Base-by-base conservation (phyloP, 768 basidiomycete genomes). In the Multifurca ochricompacta region DNA sequence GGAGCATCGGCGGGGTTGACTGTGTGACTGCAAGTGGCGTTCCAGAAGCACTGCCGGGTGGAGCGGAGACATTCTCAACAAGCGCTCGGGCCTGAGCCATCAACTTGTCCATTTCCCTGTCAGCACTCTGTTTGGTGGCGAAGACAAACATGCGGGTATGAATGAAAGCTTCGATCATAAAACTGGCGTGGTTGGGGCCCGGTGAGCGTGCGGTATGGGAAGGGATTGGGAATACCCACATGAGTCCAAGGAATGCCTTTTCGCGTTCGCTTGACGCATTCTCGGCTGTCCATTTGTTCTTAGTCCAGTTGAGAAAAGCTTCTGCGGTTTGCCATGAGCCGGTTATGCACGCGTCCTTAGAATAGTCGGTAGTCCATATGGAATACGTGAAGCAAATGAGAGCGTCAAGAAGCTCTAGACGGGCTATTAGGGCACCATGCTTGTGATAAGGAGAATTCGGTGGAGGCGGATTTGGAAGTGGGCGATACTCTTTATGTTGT, bases 371-470 rank as follows among this genome's bases (percentile, higher is more conserved):
- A 68, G 79, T 81, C 90, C 89, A 93, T 60, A 88, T 75, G 4
- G 86, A 78, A 65, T 89, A 93, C 4, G 85, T 80, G 70, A 91
- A 92, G 69, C 85, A 86, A 39, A 91, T 73, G 53, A 91, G 77
- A 39, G 89, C 85, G 68, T 92, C 88, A 36, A 89, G 70, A 43
- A 87, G 81, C 66, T 91, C 89, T 18, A 91, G 75, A 23, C 86
- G 78, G 27, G 86, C 85, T 64, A 91, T 84, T 59, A 87, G 70
- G 19, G 81, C 81, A 18, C 85, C 87, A 59, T 81, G 76, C 65
- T 83, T 85, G 67, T 88, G 83, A 66, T 91, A 91, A 34, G 77
- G 70, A 0, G 87, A 87, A 58, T 77, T 77, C 10, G 78, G 75
- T 5, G 77, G 73, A 6, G 86, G 85, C 2, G 88, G 85, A 59